Evolutionary conservation across 106 monocot species (phyloP), one percentile per base, ranked within the genome.

Genomic region (Dactylorhiza incarnata): DNA sequence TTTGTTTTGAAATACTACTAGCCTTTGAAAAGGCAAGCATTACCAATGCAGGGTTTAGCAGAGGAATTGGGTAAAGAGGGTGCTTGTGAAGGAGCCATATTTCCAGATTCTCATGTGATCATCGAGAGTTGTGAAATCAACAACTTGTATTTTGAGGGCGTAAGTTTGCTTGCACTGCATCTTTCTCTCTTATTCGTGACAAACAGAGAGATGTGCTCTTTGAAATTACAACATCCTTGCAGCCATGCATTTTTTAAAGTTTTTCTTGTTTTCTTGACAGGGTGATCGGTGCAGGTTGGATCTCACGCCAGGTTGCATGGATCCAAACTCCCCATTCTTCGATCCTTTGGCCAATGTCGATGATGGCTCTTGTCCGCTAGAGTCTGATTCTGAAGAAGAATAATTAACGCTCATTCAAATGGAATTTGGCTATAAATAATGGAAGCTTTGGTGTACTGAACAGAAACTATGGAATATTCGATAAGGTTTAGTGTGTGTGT

Each of bases 291-390:
- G 95, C 92, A 90, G 86, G 48, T 73, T 95, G 59, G 86, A 95
- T 65, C 79, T 92, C 23, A 85, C 88, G 26, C 24, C 73, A 12
- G 95, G 95, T 25, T 95, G 95, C 83, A 92, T 81, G 83, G 95
- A 92, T 81, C 92, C 88, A 13, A 62, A 79, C 73, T 95, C 95
- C 13, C 86, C 83, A 44, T 59, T 84, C 3, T 95, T 76, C 74
- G 69, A 95, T 78, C 95, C 95, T 9, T 56, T 95, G 6, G 95
- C 95, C 44, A 80, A 82, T 73, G 90, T 95, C 23, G 95, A 95
- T 68, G 95, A 95, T 73, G 95, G 95, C 2, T 88, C 92, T 71
- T 95, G 95, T 58, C 88, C 88, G 0, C 0, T 92, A 29, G 92
- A 88, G 0, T 80, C 71, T 3, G 84, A 87, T 43, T 61, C 80